Percentiles rank a stretch among this genome's conserved stretches.
Conservation (phyloP, 2,329 filamentous ascomycete species). For the Epicoccum sorghinum region DNA sequence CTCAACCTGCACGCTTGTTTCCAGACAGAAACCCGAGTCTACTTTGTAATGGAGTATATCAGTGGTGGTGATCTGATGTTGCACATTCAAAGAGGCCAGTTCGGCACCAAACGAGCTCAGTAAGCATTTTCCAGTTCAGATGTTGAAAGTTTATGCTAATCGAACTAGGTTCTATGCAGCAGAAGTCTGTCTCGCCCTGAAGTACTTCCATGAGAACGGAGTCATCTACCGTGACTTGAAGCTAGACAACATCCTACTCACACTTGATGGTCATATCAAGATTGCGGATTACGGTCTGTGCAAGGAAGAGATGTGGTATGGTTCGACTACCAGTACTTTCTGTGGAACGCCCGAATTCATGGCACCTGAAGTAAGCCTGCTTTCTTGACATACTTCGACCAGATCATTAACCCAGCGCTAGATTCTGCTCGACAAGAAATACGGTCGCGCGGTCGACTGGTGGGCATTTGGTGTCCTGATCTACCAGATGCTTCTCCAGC, state of each 20-base stretch:
- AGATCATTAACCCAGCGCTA: constrained; percentile 43
- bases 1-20: constrained; percentile 96
- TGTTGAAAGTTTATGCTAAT: constrained; percentile 19
- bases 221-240: constrained; percentile 92
- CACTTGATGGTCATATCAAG: constrained; percentile 96
- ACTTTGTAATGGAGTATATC: constrained; percentile 99
- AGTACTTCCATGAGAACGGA: constrained; percentile 99
- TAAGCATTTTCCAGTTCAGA: constrained; percentile 56
- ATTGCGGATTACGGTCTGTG: constrained; percentile 98
- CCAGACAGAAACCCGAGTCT: constrained; percentile 97
- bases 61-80: constrained; percentile 98
- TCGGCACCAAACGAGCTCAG: constrained; percentile 94
- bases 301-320: constrained; percentile 99
- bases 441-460: constrained; percentile 96
- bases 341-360: constrained; percentile 99
- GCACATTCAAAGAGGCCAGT: constrained; percentile 96
- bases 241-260: constrained; percentile 88
- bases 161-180: constrained; percentile 84
- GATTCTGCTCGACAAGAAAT: constrained; percentile 98
- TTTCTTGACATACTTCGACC: neutral
- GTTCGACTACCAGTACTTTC: constrained; percentile 94
- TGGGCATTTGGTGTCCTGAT: constrained; percentile 99
- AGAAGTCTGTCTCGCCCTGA: constrained; percentile 94
- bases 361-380: constrained; percentile 79
- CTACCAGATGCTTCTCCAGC: constrained; percentile 99